These are phyloP conservation scores for Penicillium sp. DNA, from an alignment of 2,329 filamentous ascomycete genomes.

Conservation along the genomic window DNA sequence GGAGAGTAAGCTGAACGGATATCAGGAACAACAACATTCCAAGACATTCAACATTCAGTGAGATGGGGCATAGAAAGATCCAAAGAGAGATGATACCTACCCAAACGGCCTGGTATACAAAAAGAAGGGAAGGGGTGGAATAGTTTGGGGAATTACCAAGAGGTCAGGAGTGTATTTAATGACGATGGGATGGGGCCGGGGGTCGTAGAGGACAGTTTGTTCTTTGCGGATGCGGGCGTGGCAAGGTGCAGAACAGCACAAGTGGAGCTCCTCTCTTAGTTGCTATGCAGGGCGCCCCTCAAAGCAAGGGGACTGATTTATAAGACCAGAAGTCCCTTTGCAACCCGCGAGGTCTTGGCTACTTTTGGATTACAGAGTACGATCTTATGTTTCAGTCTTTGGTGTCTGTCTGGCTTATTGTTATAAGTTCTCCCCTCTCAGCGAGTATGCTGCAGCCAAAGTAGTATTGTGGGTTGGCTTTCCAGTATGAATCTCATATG, in stretches of 20 bases:
- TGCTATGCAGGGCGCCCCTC: slow-evolving; percentile 3
- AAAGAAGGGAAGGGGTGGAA: not conserved
- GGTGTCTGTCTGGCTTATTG: not conserved
- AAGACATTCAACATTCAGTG: too few species aligned
- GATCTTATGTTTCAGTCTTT: too few species aligned
- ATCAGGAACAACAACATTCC: not conserved
- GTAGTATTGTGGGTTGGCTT: too few species aligned
- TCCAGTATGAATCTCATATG: too few species aligned
- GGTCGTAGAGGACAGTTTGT: slow-evolving; percentile 48
- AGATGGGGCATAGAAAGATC: not conserved
- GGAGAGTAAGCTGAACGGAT: not conserved
- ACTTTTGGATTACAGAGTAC: not conserved
- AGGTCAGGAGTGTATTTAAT: slow-evolving; percentile 19
- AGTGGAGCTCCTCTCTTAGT: slow-evolving; percentile 25
- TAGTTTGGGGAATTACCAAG: not conserved
- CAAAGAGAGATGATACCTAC: slow-evolving; percentile 13
- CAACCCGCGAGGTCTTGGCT: not conserved
- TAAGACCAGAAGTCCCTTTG: not conserved
- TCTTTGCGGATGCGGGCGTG: slow-evolving; percentile 38
- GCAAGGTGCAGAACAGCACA: slow-evolving; percentile 11
- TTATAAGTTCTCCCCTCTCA: not conserved
- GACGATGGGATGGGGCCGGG: slow-evolving; percentile 15
- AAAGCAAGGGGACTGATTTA: not conserved
- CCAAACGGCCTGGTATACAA: slow-evolving; percentile 13
- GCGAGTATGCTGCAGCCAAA: too few species aligned